phyloP scores from a whole-genome alignment of 257 asterid species.

The Solanum commersonii region DNA sequence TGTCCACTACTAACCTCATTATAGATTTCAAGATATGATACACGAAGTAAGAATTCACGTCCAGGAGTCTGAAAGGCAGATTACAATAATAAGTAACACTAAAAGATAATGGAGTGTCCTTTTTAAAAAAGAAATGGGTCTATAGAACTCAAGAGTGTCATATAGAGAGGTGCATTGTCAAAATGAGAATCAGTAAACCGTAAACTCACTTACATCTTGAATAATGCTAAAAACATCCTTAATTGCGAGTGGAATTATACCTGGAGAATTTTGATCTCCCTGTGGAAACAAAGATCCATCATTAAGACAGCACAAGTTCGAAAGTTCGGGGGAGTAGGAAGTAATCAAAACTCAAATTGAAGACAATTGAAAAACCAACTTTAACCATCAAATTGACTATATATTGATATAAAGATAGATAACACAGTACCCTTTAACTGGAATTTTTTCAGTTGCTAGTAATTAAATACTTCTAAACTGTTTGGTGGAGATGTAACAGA shows the following conservation, averaged over 20 bases:
- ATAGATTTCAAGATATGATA: constrained; percentile 93
- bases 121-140: neutral
- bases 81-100: constrained; percentile 5
- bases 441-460: neutral
- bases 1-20: constrained; percentile 67
- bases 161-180: neutral
- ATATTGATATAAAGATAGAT: neutral
- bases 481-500: neutral
- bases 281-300: constrained; percentile 14
- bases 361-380: neutral
- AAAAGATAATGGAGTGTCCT: neutral
- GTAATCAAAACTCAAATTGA: neutral
- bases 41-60: constrained; percentile 92
- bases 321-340: neutral
- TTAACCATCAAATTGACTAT: neutral
- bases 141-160: neutral
- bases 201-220: constrained; percentile 75
- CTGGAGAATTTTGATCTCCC: constrained; percentile 95
- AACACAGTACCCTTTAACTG: neutral
- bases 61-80: constrained; percentile 86
- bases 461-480: neutral
- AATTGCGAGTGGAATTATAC: constrained; percentile 92
- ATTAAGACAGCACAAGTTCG: constrained; percentile 5
- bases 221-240: constrained; percentile 97
- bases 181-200: neutral